phyloP scores from a whole-genome alignment of 495 filamentous ascomycete species.

The Endocarpon pusillum region DNA sequence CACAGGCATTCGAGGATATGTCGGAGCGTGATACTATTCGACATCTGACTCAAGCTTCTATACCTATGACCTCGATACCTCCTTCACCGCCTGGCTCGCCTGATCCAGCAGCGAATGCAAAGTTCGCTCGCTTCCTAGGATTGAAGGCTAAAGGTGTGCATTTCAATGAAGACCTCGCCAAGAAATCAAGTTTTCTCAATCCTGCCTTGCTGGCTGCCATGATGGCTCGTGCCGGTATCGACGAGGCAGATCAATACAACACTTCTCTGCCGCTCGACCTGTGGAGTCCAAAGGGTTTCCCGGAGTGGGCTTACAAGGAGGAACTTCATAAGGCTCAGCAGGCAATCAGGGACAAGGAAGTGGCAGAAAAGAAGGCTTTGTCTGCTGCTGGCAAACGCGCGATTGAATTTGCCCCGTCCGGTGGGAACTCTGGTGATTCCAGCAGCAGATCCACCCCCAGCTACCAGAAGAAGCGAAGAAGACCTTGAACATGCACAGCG shows the following conservation, averaged over 20 bases:
- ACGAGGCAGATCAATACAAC: slow-evolving; percentile 49
- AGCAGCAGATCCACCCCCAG: slow-evolving; percentile 2
- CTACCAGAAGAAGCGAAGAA: too few relatives aligned
- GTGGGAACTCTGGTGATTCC: slow-evolving; percentile 4
- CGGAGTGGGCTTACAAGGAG: slow-evolving; percentile 56
- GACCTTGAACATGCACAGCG: too few relatives aligned
- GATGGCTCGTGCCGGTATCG: slow-evolving; percentile 62
- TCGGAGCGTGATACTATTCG: slow-evolving; percentile 48
- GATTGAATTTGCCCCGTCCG: slow-evolving; percentile 62
- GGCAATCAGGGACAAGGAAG: slow-evolving; percentile 36
- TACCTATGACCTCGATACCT: slow-evolving; percentile 67
- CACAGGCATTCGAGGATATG: slow-evolving; percentile 48
- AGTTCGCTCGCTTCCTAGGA: slow-evolving; percentile 67
- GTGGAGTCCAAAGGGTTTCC: slow-evolving; percentile 51
- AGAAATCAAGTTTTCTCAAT: slow-evolving; percentile 56
- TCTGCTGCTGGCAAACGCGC: slow-evolving; percentile 31
- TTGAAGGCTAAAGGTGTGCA: slow-evolving; percentile 76
- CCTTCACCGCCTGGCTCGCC: slow-evolving; percentile 70
- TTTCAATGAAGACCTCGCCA: slow-evolving; percentile 71
- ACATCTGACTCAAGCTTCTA: slow-evolving; percentile 68
- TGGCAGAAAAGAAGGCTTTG: slow-evolving; percentile 29
- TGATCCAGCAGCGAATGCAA: slow-evolving; percentile 41
- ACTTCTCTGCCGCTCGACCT: slow-evolving; percentile 50
- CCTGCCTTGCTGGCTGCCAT: slow-evolving; percentile 66
- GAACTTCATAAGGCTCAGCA: slow-evolving; percentile 50